A percentile compares a stretch with the other conserved stretches of the same genome.
These are phyloP conservation scores for Cardamine resedifolia DNA, from an alignment of 345 rosid species.

Conservation along the genomic window DNA sequence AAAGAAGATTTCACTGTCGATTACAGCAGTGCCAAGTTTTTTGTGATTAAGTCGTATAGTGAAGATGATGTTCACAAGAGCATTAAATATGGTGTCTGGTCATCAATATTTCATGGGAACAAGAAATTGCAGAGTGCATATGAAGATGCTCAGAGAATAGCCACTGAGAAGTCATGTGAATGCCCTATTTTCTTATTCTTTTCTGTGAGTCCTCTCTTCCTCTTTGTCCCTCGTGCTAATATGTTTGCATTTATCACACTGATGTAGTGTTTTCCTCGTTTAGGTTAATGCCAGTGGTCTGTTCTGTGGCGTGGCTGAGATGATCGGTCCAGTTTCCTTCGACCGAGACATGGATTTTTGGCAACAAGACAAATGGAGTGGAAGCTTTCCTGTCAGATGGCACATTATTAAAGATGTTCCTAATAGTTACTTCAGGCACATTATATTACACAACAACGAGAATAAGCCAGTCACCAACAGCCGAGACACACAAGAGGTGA, in stretches of 20 bases:
- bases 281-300: constrained; percentile 98
- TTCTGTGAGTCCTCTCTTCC: constrained; percentile 59
- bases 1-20: constrained; percentile 61
- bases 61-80: constrained; percentile 99
- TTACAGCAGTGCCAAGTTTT: constrained; percentile 65
- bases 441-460: constrained; percentile 83
- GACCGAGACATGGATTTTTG: constrained; percentile 85
- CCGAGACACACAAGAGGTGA: constrained; percentile 99
- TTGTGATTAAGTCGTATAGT: constrained; percentile 94
- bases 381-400: constrained; percentile 95
- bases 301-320: constrained; percentile 95
- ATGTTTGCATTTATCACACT: constrained; percentile 7
- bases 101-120: constrained; percentile 92
- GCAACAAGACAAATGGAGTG: constrained; percentile 99
- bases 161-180: constrained; percentile 49
- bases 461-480: constrained; percentile 95
- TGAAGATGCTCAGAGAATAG: constrained; percentile 69
- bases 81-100: constrained; percentile 90
- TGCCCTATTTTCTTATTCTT: constrained; percentile 83
- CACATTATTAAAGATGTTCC: constrained; percentile 84
- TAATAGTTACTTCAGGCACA: constrained; percentile 73
- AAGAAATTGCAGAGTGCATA: constrained; percentile 77
- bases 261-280: constrained; percentile 1
- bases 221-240: background rate
- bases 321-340: constrained; percentile 85